Evolutionary conservation across 345 rosid species (phyloP).

Genomic region (Erucastrum elatum): DNA sequence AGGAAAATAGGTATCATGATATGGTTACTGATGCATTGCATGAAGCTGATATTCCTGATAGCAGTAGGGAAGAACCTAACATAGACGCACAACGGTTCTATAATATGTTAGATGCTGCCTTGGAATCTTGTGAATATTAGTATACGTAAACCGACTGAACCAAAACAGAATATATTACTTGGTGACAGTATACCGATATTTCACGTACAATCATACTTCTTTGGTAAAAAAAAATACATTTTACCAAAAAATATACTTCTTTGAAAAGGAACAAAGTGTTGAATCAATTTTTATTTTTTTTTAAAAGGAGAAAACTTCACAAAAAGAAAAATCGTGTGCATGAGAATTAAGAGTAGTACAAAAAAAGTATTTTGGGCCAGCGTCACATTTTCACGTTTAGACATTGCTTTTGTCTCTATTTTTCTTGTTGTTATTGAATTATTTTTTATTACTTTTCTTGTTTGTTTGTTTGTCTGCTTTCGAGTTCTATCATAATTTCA

Average conservation of each 20-base stretch:
- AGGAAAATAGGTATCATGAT: too few species aligned
- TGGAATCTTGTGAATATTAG: neutral
- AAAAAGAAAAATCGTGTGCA: neutral
- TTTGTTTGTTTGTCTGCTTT: slow-evolving; percentile 7
- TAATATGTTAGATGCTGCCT: neutral
- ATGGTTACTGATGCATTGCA: too few species aligned
- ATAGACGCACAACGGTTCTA: too few species aligned
- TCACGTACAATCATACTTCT: too few species aligned
- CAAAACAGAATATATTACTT: neutral
- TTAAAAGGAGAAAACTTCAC: too few species aligned
- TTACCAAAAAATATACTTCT: too few species aligned
- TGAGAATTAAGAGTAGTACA: neutral
- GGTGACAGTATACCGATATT: neutral
- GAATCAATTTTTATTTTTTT: too few species aligned
- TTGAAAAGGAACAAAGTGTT: neutral
- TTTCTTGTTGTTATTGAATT: neutral
- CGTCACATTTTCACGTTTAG: slow-evolving; percentile 19
- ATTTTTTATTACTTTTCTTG: neutral
- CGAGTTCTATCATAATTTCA: neutral
- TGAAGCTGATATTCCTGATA: too few species aligned
- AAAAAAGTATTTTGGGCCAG: slow-evolving; percentile 12
- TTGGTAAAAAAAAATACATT: too few species aligned
- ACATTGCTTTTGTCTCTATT: neutral
- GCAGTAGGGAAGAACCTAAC: too few species aligned
- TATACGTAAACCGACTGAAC: neutral